These are phyloP conservation scores for Anacardium occidentale DNA, from an alignment of 345 rosid genomes.

Conservation along the genomic window DNA sequence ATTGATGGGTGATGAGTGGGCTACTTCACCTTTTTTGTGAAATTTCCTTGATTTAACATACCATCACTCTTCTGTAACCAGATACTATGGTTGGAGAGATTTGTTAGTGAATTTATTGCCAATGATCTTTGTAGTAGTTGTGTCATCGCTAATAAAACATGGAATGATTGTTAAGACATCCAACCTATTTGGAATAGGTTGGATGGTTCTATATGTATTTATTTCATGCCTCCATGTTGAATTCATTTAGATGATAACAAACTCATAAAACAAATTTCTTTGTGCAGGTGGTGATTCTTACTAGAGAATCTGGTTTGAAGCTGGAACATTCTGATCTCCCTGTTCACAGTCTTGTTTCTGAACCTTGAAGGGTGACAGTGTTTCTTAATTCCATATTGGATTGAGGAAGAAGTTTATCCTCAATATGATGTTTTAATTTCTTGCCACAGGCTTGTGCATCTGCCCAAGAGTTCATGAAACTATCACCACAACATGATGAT, in stretches of 20 bases:
- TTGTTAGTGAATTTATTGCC: too few relatives aligned
- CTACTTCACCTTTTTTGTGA: neutral
- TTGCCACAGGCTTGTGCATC: slow-evolving; percentile 59
- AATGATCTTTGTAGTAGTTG: too few relatives aligned
- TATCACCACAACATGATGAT: slow-evolving; percentile 63
- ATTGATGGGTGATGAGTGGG: neutral
- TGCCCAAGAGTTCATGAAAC: slow-evolving; percentile 79
- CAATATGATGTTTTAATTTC: slow-evolving; percentile 9
- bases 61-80: neutral
- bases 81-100: neutral
- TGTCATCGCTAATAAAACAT: too few relatives aligned
- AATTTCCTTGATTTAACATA: neutral
- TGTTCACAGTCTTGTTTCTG: slow-evolving; percentile 82
- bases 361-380: slow-evolving; percentile 59
- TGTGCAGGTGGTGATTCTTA: slow-evolving; percentile 87
- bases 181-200: too few relatives aligned
- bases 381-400: neutral
- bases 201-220: neutral
- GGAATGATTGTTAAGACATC: too few relatives aligned
- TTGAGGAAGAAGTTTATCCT: neutral
- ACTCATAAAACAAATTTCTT: slow-evolving; percentile 2
- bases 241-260: neutral
- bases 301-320: slow-evolving; percentile 91
- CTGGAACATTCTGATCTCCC: slow-evolving; percentile 86
- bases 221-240: neutral